Evolutionary conservation across 2,329 filamentous ascomycete genomes (phyloP), one percentile per base, ranked within the genome.

Genomic region (Aphanocladium album): DNA sequence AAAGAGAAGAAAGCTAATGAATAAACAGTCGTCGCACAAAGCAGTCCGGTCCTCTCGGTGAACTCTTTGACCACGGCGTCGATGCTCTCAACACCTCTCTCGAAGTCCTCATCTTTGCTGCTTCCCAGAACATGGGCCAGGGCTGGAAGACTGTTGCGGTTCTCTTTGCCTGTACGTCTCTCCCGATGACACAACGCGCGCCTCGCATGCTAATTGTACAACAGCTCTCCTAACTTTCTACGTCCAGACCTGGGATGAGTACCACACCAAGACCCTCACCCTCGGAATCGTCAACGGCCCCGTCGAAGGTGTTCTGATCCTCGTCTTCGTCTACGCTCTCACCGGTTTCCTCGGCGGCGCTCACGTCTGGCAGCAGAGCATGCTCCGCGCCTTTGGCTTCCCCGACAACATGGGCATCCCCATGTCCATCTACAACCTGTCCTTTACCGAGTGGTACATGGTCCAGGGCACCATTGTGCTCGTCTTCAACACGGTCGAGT

Each of bases 191-290:
- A 12, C 21, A 6, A 5, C 30, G 39, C 19, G 5, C 39, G 64
- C 19, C 14, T 11, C n/a, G 33, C 16, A 60, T 46, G 23, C 65
- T 65, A 61, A 66, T 47, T n/a, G 30, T 30, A 9, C 9, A 23
- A 53, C 63, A 91, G 89, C 90, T 7, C 85, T 93, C 62, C 80
- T 96, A 68, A 97, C 95, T n/a, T 99, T 99, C 76, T 98, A 98
- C 74, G 89, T 98, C 46, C 95, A 98, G 74, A 98, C 95, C 37
- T 99, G 95, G 95, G 95, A 99, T 71, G 95, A 98, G 74, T 99
- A 98, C 77, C 93, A 98, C 77, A 99, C 95, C 56, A 93, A 97
- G 75, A 95, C 93, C 3, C 84, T 99, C 52, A 97, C 92, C 1
- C 84, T 99, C 6, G 95, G 95, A 62, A 79, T 98, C 64, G 83